Percentiles rank a stretch among this genome's conserved stretches.
These are phyloP conservation scores for Thamnidium elegans DNA, from an alignment of 192 early-diverging fungal species.

Conservation along the genomic window DNA sequence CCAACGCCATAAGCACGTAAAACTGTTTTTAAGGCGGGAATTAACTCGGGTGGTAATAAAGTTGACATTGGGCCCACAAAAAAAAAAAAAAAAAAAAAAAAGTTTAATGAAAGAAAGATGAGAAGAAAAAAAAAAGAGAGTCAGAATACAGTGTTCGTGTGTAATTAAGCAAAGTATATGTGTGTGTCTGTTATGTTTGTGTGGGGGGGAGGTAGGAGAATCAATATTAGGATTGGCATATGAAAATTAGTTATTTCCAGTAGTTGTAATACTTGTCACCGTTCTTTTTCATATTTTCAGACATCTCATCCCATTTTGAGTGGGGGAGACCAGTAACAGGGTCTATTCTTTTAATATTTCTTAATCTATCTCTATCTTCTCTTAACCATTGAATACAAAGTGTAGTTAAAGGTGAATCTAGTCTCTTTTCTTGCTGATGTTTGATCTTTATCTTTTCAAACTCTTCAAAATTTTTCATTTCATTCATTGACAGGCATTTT, in stretches of 20 bases:
- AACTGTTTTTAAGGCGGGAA: conserved; percentile 14
- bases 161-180: not conserved
- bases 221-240: not conserved
- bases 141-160: not conserved
- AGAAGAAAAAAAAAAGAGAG: not conserved
- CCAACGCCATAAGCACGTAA: conserved; percentile 34
- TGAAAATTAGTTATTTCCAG: conserved; percentile 25
- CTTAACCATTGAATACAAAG: conserved; percentile 55
- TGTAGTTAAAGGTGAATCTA: conserved; percentile 34
- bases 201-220: too few species aligned
- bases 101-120: not conserved
- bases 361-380: conserved; percentile 46
- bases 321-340: conserved; percentile 30
- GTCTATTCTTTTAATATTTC: conserved; percentile 26
- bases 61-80: too few species aligned
- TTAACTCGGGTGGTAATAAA: not conserved
- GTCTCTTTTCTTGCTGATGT: conserved; percentile 5
- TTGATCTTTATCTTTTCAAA: conserved; percentile 39
- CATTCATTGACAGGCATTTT: conserved; percentile 40
- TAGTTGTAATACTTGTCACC: conserved; percentile 52
- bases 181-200: too few species aligned
- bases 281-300: conserved; percentile 41
- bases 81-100: not conserved
- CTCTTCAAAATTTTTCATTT: conserved; percentile 53
- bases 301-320: conserved; percentile 48